These are phyloP conservation scores for Rosa hybrid DNA, from an alignment of 331 rosid species.

Conservation along the genomic window DNA sequence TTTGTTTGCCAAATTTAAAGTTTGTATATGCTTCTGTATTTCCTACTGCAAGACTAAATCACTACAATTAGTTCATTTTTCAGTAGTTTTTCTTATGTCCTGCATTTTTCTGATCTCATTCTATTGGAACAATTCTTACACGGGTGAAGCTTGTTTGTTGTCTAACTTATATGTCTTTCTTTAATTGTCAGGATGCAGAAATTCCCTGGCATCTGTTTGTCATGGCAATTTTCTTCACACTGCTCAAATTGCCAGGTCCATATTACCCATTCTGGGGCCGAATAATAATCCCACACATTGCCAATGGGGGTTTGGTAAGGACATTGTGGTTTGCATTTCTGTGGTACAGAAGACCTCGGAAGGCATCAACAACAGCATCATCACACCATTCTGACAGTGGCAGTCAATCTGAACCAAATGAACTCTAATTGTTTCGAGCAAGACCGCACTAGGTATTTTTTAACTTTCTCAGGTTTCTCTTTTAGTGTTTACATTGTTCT, in stretches of 20 bases:
- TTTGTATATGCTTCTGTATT: background rate
- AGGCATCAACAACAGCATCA: conserved; percentile 2
- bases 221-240: conserved; percentile 67
- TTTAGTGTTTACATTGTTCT: background rate
- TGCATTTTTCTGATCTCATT: conserved; percentile 6
- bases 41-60: background rate
- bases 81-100: background rate
- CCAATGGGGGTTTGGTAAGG: conserved; percentile 58
- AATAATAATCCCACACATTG: conserved; percentile 76
- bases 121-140: background rate
- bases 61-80: conserved; percentile 5
- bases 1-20: background rate
- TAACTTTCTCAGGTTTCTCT: background rate
- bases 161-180: conserved; percentile 31
- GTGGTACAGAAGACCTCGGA: conserved; percentile 42
- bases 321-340: conserved; percentile 38
- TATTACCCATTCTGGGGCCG: conserved; percentile 91
- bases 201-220: conserved; percentile 93
- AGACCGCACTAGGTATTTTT: conserved; percentile 34
- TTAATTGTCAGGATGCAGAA: conserved; percentile 70
- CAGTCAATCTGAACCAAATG: conserved; percentile 21
- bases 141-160: background rate
- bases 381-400: conserved; percentile 7
- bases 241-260: conserved; percentile 87
- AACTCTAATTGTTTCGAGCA: conserved; percentile 12